Evolutionary conservation across 352 stramenopile species (phyloP), one percentile per base, ranked within the genome.

Genomic region (Pythium phragmiticola): DNA sequence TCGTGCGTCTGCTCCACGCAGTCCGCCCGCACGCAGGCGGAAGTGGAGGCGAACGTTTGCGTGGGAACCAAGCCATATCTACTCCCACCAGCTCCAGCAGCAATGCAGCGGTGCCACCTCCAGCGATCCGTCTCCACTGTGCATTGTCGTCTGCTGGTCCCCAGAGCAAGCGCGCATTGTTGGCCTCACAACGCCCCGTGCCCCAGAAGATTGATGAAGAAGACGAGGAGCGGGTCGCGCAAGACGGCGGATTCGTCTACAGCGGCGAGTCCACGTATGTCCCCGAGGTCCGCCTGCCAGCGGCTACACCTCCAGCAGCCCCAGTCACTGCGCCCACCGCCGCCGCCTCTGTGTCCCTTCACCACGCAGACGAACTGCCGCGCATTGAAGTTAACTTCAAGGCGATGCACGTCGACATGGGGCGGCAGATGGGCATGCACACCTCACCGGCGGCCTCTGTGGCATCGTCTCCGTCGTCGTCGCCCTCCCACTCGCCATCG

Each of bases 121-220:
- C 48, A 9, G 48, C 45, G 49, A 42, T 58, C 41, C 48, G 47
- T 7, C 21, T 53, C 48, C 16, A 47, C 41, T 3, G 42, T 3
- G 33, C 43, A 62, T 28, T 65, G 60, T 5, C 43, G 5, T 50
- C 43, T 46, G 39, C 13, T 16, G 13, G 2, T 0, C 39, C 7
- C 19, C 7, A 14, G 6, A 50, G n/a, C 43, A 50, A 50, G 43
- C 43, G 43, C 43, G 43, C 19, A 19, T n/a, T 1, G 13, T 16
- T 26, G 6, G 11, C 26, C 6, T 13, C 7, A 9, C 45, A 21
- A 30, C 26, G 60, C 16, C 52, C 60, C 1, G 64, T 75, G 17
- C 60, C 57, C 4, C 77, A 76, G 28, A 66, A 75, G 48, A 87
- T 87, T 55, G 76, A 75, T 6, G 76, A 87, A 43, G 81, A 80